phyloP scores from a whole-genome alignment of 345 rosid genomes.

The Eucalyptus dawsonii region DNA sequence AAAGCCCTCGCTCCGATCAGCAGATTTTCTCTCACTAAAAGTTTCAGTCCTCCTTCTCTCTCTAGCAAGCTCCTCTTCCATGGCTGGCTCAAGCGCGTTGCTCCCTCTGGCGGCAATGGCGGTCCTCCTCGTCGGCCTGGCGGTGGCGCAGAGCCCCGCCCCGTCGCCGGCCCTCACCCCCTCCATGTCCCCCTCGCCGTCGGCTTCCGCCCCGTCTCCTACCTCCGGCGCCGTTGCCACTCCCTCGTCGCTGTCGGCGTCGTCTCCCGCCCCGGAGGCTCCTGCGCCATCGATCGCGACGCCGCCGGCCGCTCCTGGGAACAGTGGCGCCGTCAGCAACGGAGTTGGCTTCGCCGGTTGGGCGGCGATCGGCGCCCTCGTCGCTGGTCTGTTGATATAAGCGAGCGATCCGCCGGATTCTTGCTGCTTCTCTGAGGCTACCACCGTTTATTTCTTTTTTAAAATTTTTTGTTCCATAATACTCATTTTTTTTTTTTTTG shows the following conservation, averaged over 20 bases:
- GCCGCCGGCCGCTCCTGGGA: slow-evolving; percentile 1
- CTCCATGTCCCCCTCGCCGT: too few species aligned
- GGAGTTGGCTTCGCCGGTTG: not conserved
- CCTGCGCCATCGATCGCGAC: not conserved
- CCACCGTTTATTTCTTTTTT: not conserved
- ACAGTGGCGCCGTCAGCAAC: slow-evolving; percentile 1
- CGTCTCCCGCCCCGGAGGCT: not conserved
- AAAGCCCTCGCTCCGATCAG: not conserved
- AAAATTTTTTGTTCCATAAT: not conserved
- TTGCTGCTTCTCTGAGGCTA: not conserved
- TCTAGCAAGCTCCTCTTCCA: not conserved
- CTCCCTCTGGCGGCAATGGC: not conserved
- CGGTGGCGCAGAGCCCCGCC: not conserved
- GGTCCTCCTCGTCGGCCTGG: not conserved
- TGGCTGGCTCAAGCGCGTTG: not conserved
- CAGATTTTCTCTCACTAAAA: not conserved
- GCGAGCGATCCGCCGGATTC: not conserved
- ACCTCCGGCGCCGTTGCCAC: not conserved
- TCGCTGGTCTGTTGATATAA: slow-evolving; percentile 1
- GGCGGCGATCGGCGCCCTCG: not conserved
- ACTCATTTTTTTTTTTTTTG: not conserved
- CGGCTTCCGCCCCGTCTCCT: too few species aligned
- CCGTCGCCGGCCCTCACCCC: not conserved
- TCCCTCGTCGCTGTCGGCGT: not conserved
- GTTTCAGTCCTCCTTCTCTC: too few species aligned